These are phyloP conservation scores for Acer campestre DNA, from an alignment of 345 rosid species.

Conservation along the genomic window DNA sequence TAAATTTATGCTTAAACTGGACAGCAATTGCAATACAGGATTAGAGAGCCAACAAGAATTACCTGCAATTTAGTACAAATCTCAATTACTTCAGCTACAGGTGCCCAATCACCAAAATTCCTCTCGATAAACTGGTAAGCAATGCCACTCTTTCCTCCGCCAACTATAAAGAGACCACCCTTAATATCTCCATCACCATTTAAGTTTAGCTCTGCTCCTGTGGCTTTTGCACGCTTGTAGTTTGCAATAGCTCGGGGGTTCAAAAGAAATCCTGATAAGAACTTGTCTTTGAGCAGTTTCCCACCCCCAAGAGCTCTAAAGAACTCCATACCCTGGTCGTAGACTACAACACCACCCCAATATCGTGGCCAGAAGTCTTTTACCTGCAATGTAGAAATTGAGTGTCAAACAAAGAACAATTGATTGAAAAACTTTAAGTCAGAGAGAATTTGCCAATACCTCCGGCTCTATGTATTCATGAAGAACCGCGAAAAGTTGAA, in stretches of 20 bases:
- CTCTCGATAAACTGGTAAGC: conserved; percentile 71
- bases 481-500: conserved; percentile 60
- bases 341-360: conserved; percentile 62
- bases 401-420: conserved; percentile 17
- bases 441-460: conserved; percentile 33
- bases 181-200: conserved; percentile 68
- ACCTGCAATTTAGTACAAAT: conserved; percentile 58
- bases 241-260: conserved; percentile 69
- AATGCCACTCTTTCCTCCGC: conserved; percentile 53
- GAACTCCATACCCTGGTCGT: conserved; percentile 55
- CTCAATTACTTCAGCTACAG: conserved; percentile 53
- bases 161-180: conserved; percentile 64
- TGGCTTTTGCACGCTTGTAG: conserved; percentile 62
- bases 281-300: conserved; percentile 56
- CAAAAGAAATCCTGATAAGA: conserved; percentile 61
- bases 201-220: conserved; percentile 49
- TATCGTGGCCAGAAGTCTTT: conserved; percentile 74
- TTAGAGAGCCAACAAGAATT: conserved; percentile 18
- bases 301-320: conserved; percentile 75
- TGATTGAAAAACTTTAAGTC: conserved; percentile 9
- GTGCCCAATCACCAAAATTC: conserved; percentile 76
- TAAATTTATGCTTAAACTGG: conserved; percentile 1
- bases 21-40: background rate
- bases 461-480: conserved; percentile 68
- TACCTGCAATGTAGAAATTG: conserved; percentile 34